Conservation (phyloP, 805 yeast genomes). For the Ogataea neopini region DNA sequence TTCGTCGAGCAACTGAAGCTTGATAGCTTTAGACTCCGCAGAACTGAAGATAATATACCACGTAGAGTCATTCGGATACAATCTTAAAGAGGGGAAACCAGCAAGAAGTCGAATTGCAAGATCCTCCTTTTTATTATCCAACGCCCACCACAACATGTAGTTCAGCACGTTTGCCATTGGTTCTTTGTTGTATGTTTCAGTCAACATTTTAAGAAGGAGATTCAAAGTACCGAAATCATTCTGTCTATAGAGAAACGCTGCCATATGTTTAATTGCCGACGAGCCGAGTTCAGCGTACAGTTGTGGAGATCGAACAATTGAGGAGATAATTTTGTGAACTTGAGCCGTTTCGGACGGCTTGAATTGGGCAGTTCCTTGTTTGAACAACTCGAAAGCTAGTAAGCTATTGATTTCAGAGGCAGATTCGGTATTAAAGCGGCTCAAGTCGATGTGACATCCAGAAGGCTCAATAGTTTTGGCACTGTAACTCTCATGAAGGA, state of each 20-base stretch:
- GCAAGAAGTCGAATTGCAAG: background rate
- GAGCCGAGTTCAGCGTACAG: background rate
- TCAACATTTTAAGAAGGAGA: background rate
- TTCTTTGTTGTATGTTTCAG: background rate
- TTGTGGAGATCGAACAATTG: background rate
- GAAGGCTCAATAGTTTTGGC: background rate
- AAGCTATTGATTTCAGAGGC: background rate
- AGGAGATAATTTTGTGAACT: background rate
- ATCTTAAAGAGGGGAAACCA: background rate
- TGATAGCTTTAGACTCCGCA: background rate
- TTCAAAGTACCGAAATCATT: background rate
- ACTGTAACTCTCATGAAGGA: background rate
- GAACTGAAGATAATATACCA: background rate
- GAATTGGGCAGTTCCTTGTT: slow-evolving; percentile 1
- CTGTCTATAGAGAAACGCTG: background rate
- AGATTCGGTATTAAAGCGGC: background rate
- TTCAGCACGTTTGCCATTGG: slow-evolving; percentile 2
- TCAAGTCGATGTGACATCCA: slow-evolving; percentile 4
- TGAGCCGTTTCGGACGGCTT: background rate
- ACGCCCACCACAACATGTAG: slow-evolving; percentile 1
- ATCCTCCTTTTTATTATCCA: background rate
- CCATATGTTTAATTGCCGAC: slow-evolving; percentile 3
- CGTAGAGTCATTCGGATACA: slow-evolving; percentile 1
- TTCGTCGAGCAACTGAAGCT: background rate
- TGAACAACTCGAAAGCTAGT: background rate